These are phyloP conservation scores for Pleurotus platypus DNA, from an alignment of 768 basidiomycete species.

Conservation along the genomic window DNA sequence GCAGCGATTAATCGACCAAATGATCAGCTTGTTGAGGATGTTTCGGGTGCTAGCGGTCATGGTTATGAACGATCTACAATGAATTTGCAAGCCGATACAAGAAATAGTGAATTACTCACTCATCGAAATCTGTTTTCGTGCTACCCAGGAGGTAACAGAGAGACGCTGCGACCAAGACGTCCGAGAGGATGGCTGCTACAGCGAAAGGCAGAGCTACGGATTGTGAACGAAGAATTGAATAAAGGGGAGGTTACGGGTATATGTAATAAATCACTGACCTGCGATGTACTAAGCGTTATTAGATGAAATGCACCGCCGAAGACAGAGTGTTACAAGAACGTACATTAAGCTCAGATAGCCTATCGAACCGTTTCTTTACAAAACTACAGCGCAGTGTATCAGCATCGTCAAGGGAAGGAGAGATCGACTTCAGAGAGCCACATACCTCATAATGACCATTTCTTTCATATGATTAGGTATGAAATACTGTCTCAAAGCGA, in stretches of 20 bases:
- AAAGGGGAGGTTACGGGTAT: neutral
- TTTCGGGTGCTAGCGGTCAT: slow-evolving; percentile 26
- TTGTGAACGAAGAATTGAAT: neutral
- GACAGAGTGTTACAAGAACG: slow-evolving; percentile 8
- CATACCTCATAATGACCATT: slow-evolving; percentile 33
- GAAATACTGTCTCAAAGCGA: neutral
- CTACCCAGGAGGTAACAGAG: slow-evolving; percentile 38
- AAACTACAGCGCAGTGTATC: slow-evolving; percentile 22
- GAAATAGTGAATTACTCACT: slow-evolving; percentile 14
- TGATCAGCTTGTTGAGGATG: slow-evolving; percentile 40
- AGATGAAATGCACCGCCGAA: neutral
- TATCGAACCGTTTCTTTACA: slow-evolving; percentile 30
- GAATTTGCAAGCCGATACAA: neutral
- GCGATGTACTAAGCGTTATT: neutral
- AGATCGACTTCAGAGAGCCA: too few relatives aligned
- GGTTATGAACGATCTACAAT: neutral
- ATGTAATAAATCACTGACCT: neutral
- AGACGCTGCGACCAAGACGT: slow-evolving; percentile 39
- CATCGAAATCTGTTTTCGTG: slow-evolving; percentile 34
- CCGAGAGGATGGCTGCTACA: slow-evolving; percentile 39
- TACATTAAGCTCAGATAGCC: slow-evolving; percentile 32
- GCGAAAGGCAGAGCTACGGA: slow-evolving; percentile 38
- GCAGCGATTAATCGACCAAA: slow-evolving; percentile 49
- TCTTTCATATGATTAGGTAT: slow-evolving; percentile 17
- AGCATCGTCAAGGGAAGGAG: too few relatives aligned